Evolutionary conservation across 2,329 filamentous ascomycete species (phyloP).

Genomic region (Monilinia vaccinii-corymbosi): DNA sequence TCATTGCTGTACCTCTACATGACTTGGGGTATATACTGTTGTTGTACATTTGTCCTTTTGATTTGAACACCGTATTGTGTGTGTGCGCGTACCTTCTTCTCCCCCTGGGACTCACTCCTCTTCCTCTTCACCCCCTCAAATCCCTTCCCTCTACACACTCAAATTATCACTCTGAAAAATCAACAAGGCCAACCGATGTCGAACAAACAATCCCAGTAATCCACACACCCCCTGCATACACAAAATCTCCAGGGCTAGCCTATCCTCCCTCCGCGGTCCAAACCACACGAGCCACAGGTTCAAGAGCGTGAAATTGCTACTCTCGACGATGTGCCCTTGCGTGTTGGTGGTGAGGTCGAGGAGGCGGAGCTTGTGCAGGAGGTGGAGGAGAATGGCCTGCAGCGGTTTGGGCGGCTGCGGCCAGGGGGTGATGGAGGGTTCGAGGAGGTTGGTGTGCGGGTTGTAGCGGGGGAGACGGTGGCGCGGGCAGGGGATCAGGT

Average conservation of each 20-base stretch:
- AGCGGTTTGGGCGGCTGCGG: conserved; percentile 56
- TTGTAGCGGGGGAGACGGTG: conserved; percentile 90
- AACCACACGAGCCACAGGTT: conserved; percentile 97
- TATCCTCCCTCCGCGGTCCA: conserved; percentile 81
- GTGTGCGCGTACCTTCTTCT: not conserved
- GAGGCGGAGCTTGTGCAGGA: conserved; percentile 60
- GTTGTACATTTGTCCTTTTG: too few relatives aligned
- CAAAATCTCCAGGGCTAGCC: conserved; percentile 70
- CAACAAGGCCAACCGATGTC: conserved; percentile 77
- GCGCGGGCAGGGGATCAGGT: conserved; percentile 81
- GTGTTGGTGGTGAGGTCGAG: conserved; percentile 59
- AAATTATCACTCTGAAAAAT: conserved; percentile 88
- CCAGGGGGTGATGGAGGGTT: conserved; percentile 79
- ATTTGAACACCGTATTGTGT: not conserved
- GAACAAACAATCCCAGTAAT: conserved; percentile 71
- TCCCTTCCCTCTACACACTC: conserved; percentile 23
- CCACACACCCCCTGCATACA: conserved; percentile 69
- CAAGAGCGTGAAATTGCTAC: conserved; percentile 83
- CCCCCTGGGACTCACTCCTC: not conserved
- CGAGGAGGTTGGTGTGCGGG: conserved; percentile 70
- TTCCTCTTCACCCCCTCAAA: too few relatives aligned
- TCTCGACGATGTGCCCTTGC: conserved; percentile 64
- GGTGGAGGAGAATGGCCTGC: conserved; percentile 53
- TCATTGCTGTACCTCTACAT: not conserved
- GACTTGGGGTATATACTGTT: not conserved